Base-by-base conservation (phyloP, 1,139 yeast species). In the Saccharomyces hybrid region DNA sequence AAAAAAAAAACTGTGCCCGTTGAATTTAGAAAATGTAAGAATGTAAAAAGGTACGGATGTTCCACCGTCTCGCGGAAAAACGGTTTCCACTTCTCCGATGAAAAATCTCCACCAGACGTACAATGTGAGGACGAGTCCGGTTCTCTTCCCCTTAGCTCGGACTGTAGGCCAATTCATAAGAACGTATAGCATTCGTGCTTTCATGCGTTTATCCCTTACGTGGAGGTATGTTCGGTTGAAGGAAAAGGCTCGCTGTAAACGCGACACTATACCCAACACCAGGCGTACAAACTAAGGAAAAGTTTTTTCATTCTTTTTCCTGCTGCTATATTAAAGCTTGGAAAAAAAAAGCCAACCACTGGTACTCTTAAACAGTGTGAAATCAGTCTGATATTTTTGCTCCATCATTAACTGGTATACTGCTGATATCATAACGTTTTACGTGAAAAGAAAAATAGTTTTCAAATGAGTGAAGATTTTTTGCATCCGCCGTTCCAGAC, bases 401-500 rank as follows among this genome's bases (percentile, higher is more conserved):
- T 11, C 4, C 34, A 31, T 31, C 34, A 31, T 31, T 31, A 3
- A 31, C 34, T 31, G 34, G 2, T 4, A 31, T 31, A 31, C 34
- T 31, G 34, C 6, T 31, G 14, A 13, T 31, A 31, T 31, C n/a
- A 41, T 4, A 41, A 41, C 5, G 23, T 41, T 16, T 23, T 41
- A 41, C 26, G 23, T 4, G 7, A 41, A 14, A 41, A 11, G 34
- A 31, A 9, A 9, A 31, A 3, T 11, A 7, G 34, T 31, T 31
- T 11, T 4, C 4, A 16, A 41, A 41, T 41, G 46, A 41, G 26
- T 41, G 23, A 16, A 41, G 46, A 41, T 41, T 41, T 23, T 41
- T 16, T 41, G 46, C 23, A 41, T 23, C 23, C 26, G 26, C 46
- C 46, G 26, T 31, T 31, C 34, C 34, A 31, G 34, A 41, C 80